phyloP scores from a whole-genome alignment of 2,329 filamentous ascomycete genomes.

The Fusarium haematococcum region DNA sequence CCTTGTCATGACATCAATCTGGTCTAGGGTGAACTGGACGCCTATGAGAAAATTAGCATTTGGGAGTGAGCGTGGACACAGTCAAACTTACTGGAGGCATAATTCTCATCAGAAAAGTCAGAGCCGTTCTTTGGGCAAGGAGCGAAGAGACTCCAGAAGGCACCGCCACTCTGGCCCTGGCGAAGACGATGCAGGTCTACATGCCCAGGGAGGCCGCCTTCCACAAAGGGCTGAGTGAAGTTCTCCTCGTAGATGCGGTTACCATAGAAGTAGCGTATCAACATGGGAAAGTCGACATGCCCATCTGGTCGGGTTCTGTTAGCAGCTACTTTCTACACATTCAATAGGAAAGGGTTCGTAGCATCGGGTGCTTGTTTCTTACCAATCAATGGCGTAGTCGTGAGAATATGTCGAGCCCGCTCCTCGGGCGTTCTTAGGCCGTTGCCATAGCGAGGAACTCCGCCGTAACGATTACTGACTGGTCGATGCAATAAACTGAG shows the following conservation, averaged over 20 bases:
- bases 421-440: conserved; percentile 55
- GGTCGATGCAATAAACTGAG: conserved; percentile 45
- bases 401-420: conserved; percentile 60
- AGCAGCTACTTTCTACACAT: background rate
- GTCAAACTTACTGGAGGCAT: conserved; percentile 69
- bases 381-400: conserved; percentile 63
- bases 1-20: conserved; percentile 79
- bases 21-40: conserved; percentile 76
- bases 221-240: conserved; percentile 80
- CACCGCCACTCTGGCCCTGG: conserved; percentile 79
- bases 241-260: conserved; percentile 82
- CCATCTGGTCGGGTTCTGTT: conserved; percentile 69
- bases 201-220: conserved; percentile 75
- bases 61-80: background rate
- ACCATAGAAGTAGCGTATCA: conserved; percentile 73
- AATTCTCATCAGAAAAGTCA: conserved; percentile 80
- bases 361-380: conserved; percentile 6
- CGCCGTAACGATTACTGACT: conserved; percentile 39
- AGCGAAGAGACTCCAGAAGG: conserved; percentile 93
- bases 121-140: conserved; percentile 78
- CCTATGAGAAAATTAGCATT: conserved; percentile 50
- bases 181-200: conserved; percentile 83
- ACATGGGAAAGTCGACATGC: conserved; percentile 87
- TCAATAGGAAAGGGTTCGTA: no score
- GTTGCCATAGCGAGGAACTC: conserved; percentile 40